Base-by-base conservation (phyloP, 495 filamentous ascomycete genomes). In the Annulohypoxylon bovei region DNA sequence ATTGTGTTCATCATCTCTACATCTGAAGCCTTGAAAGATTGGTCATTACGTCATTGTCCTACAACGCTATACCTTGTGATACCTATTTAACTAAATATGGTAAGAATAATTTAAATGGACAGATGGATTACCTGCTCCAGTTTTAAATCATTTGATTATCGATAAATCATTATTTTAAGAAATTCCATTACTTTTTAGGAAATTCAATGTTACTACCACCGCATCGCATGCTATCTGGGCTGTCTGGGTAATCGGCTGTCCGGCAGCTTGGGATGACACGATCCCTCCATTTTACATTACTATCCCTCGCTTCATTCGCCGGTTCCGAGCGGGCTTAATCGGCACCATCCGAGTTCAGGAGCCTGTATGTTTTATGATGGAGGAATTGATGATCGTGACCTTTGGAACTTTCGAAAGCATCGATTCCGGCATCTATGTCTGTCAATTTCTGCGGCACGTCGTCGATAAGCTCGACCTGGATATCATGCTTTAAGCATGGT, bases 401-500 rank as follows among this genome's bases (percentile, higher is more conserved):
- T 27, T 49, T 49, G 12, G 20, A 32, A 27, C 7, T 33, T n/a
- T 53, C 27, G 1, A 53, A 20, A 20, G 28, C 28, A 18, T 20
- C 11, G 14, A 16, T 53, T 20, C 28, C 27, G n/a, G 20, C 20
- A 28, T 53, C 56, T 12, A 66, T 62, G 14, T 70, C 65, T 11
- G 46, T 22, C 55, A 37, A 4, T 16, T 28, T 59, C 33, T 49
- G 25, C 12, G 12, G 46, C 23, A n/a, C 6, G 8, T 62, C 62
- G 4, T 58, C 3, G 3, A 53, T 33, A 20, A 55, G 47, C 18
- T 39, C 52, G 3, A 75, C 30, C 3, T 53, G 12, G 40, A 62
- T 64, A 22, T 75, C 52, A 6, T 61, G 39, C 49, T 70, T 75
- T n/a, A 75, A 52, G n/a, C 73, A 75, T 6, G 67, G 63, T 16